phyloP scores from a whole-genome alignment of 768 basidiomycete genomes.

The Rossbeevera mucosa region DNA sequence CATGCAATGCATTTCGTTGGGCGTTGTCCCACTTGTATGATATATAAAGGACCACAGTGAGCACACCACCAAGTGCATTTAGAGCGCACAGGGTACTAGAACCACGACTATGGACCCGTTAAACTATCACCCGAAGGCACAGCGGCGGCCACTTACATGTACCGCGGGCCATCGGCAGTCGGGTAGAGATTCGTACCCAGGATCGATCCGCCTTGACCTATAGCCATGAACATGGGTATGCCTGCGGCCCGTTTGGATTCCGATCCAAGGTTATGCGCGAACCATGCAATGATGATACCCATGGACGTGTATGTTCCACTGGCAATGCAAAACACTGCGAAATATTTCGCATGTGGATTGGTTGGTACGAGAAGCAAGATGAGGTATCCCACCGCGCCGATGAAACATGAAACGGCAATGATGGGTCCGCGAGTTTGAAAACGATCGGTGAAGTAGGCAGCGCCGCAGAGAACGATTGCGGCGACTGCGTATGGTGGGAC shows the following conservation, averaged over 20 bases:
- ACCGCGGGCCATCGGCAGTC: conserved; percentile 55
- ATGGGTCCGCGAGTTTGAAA: conserved; percentile 54
- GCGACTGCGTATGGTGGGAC: conserved; percentile 79
- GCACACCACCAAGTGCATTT: conserved; percentile 10
- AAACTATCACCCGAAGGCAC: neutral
- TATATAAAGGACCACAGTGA: conserved; percentile 46
- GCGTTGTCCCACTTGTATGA: conserved; percentile 63
- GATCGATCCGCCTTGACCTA: conserved; percentile 73
- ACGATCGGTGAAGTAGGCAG: conserved; percentile 62
- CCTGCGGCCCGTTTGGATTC: conserved; percentile 75
- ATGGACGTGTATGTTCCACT: conserved; percentile 75
- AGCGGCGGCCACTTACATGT: conserved; percentile 44
- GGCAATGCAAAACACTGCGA: conserved; percentile 73
- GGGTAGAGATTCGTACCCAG: conserved; percentile 77
- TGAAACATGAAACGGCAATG: conserved; percentile 26
- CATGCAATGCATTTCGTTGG: conserved; percentile 47
- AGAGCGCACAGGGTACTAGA: conserved; percentile 47
- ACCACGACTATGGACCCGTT: conserved; percentile 38
- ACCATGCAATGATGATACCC: conserved; percentile 74
- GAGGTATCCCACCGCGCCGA: conserved; percentile 48
- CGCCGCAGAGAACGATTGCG: conserved; percentile 53
- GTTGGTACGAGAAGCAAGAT: conserved; percentile 50
- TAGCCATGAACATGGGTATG: conserved; percentile 74
- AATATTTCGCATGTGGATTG: conserved; percentile 65
- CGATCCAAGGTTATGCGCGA: conserved; percentile 72